Base-by-base conservation (phyloP, 768 basidiomycete species). In the Lenzites betulinus region DNA sequence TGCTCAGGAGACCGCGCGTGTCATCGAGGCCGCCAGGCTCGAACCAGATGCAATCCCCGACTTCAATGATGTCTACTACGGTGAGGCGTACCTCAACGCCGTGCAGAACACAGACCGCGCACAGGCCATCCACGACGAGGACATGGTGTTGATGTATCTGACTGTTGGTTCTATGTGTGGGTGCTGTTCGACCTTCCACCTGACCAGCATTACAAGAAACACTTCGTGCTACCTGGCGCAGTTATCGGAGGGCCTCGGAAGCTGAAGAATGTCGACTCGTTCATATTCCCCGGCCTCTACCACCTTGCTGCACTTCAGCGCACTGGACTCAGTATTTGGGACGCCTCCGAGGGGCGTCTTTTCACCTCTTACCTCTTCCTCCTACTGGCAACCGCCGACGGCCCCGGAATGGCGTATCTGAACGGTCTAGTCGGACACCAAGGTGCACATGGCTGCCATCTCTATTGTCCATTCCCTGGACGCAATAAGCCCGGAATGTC, bases 381-480 rank as follows among this genome's bases (percentile, higher is more conserved):
- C 23, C 26, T 48, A 16, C 47, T 48, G 2, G 47, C 28, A 9
- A 48, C 13, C 39, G 55, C 66, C 7, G 51, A 68, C 42, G 33
- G 36, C 8, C 58, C 54, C 2, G 64, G 63, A 8, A 59, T 66
- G 60, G 35, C 60, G 0, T 59, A 65, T 11, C 50, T 78, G 13
- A 71, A 71, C 62, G 77, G 78, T 0, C 63, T 71, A 39, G 71
- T 76, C 15, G 73, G 77, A 0, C 75, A 78, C 47, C 60, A 70
- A 8, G 75, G 75, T 0, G 62, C 64, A 7, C 67, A 70, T 28
- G 76, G 74, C 0, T 84, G 81, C 55, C 69, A 67, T 0, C 11
- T 74, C 0, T 73, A 69, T 51, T 81, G 79, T 61, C 49, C 58
- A 0, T 9, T 74, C 0, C 46, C 25, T 4, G 76, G 78, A 0